Conservation (phyloP, 768 basidiomycete genomes). For the Coprinopsis cinerea region DNA sequence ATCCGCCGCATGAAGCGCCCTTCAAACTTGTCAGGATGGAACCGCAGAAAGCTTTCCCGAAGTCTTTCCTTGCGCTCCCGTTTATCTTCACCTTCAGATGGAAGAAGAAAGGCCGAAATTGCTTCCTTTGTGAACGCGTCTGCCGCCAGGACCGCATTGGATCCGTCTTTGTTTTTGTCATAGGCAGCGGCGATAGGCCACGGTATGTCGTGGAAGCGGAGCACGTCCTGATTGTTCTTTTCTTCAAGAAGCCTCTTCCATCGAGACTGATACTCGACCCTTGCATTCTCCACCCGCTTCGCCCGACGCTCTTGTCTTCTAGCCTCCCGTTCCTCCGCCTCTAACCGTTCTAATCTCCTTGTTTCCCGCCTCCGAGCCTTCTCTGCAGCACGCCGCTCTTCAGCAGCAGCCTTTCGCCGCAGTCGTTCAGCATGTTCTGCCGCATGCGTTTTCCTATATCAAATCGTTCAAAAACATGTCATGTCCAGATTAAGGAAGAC, state of each 20-base stretch:
- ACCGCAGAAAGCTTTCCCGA: slow-evolving; percentile 63
- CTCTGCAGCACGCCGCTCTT: slow-evolving; percentile 47
- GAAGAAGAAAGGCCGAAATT: slow-evolving; percentile 53
- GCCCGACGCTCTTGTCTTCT: slow-evolving; percentile 44
- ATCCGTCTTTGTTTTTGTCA: slow-evolving; percentile 14
- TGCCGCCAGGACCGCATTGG: slow-evolving; percentile 18
- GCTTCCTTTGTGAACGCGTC: slow-evolving; percentile 53
- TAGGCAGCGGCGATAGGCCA: slow-evolving; percentile 55
- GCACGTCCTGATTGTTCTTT: slow-evolving; percentile 15
- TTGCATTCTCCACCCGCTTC: slow-evolving; percentile 36
- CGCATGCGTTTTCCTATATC: slow-evolving; percentile 57
- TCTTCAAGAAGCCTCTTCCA: slow-evolving; percentile 49
- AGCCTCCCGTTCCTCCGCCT: slow-evolving; percentile 45
- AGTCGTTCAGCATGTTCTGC: slow-evolving; percentile 60
- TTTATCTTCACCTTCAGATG: slow-evolving; percentile 28
- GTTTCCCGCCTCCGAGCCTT: slow-evolving; percentile 52
- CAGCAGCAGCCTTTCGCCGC: slow-evolving; percentile 46
- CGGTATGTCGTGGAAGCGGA: slow-evolving; percentile 59
- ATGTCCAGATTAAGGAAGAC: slow-evolving; percentile 15
- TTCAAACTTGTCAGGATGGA: slow-evolving; percentile 81
- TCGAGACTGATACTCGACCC: slow-evolving; percentile 47
- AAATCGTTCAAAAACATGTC: slow-evolving; percentile 5
- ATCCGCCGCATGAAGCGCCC: slow-evolving; percentile 59
- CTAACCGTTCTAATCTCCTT: slow-evolving; percentile 40
- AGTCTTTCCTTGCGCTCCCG: slow-evolving; percentile 55